Evolutionary conservation across 768 basidiomycete genomes (phyloP).

Genomic region (Gyrodon lividus): DNA sequence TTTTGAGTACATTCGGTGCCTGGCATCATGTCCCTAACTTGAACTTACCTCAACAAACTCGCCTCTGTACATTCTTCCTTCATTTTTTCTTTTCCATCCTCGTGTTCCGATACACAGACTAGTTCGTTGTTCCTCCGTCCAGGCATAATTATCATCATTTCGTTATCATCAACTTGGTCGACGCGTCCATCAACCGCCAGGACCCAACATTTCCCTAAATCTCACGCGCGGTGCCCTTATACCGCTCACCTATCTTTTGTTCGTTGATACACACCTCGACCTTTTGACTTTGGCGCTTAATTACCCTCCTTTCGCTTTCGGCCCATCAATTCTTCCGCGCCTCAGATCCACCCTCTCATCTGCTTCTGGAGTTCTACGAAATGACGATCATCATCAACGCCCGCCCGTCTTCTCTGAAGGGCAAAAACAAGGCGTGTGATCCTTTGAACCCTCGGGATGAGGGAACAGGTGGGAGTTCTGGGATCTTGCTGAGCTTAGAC

Average conservation of each 20-base stretch:
- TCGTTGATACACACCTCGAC: neutral
- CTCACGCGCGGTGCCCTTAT: constrained; percentile 17
- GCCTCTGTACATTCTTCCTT: too few species aligned
- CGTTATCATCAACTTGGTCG: constrained; percentile 1
- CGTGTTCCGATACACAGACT: neutral
- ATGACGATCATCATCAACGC: constrained; percentile 15
- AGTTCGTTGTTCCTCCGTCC: neutral
- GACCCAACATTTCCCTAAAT: constrained; percentile 15
- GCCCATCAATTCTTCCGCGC: neutral
- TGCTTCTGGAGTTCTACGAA: neutral
- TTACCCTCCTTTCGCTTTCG: neutral
- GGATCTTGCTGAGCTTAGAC: constrained; percentile 57
- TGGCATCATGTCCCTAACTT: too few species aligned
- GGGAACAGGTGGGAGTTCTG: constrained; percentile 49
- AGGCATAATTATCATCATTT: neutral
- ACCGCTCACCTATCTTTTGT: constrained; percentile 4
- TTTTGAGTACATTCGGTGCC: too few species aligned
- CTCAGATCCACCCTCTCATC: neutral
- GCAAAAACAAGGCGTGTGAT: constrained; percentile 11
- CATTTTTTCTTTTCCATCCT: neutral
- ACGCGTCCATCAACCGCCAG: constrained; percentile 8
- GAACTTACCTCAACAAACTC: too few species aligned
- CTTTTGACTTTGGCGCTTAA: neutral
- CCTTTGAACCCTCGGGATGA: constrained; percentile 26
- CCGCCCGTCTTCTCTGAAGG: constrained; percentile 2